phyloP scores from a whole-genome alignment of 257 asterid genomes.

The Perilla frutescens region DNA sequence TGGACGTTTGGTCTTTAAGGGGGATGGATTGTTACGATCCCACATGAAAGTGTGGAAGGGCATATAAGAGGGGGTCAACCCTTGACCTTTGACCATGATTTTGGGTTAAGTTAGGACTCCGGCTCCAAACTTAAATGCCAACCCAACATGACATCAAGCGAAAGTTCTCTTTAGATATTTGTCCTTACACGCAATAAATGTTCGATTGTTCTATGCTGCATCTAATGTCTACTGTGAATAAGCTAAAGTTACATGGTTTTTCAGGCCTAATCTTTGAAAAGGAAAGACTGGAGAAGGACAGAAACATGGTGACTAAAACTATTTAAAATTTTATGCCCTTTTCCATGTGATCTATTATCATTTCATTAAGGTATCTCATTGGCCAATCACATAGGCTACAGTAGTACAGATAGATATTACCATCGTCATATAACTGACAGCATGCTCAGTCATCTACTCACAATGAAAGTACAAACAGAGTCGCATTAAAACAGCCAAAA shows the following conservation, averaged over 20 bases:
- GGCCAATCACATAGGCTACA: background rate
- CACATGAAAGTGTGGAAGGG: no score
- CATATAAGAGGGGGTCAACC: no score
- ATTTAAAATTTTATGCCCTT: background rate
- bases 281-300: background rate
- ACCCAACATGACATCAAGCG: background rate
- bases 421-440: conserved; percentile 9
- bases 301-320: background rate
- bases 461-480: conserved; percentile 14
- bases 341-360: background rate
- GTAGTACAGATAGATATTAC: background rate
- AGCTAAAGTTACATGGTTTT: background rate
- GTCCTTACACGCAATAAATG: background rate
- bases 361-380: background rate
- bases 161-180: background rate
- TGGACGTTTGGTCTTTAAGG: no score
- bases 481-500: conserved; percentile 2
- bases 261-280: background rate
- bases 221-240: background rate
- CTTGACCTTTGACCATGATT: no score
- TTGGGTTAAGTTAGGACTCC: no score
- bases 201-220: background rate
- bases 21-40: no score
- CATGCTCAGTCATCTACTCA: conserved; percentile 6
- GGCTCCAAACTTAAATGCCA: no score